These are phyloP conservation scores for Fusarium transvaalense DNA, from an alignment of 2,329 filamentous ascomycete species.

Conservation along the genomic window DNA sequence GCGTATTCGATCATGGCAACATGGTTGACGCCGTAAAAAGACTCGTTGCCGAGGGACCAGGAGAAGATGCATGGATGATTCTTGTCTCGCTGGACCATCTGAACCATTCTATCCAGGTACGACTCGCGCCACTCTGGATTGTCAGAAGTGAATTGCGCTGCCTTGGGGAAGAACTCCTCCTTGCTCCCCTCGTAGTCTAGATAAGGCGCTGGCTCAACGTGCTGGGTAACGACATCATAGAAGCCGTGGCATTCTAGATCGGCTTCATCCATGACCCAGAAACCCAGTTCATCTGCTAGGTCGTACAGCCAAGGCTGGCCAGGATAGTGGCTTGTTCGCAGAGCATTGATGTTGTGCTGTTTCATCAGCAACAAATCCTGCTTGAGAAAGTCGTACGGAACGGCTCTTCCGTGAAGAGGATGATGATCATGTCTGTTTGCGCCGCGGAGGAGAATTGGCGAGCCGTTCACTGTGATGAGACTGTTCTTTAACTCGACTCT, in stretches of 20 bases:
- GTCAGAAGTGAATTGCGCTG: slow-evolving; percentile 17
- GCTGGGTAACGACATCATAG: slow-evolving; percentile 20
- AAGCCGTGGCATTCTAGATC: slow-evolving; percentile 16
- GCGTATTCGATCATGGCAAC: slow-evolving; percentile 24
- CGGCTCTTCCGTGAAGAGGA: slow-evolving; percentile 9
- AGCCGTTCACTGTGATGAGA: slow-evolving; percentile 8
- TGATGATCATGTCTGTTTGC: slow-evolving; percentile 21
- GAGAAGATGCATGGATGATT: slow-evolving; percentile 23
- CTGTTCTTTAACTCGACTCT: slow-evolving; percentile 8
- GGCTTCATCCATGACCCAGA: slow-evolving; percentile 28
- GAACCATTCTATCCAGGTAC: slow-evolving; percentile 14
- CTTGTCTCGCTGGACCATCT: slow-evolving; percentile 22
- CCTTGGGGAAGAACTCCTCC: slow-evolving; percentile 22
- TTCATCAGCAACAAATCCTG: slow-evolving; percentile 22
- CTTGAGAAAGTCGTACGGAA: slow-evolving; percentile 17
- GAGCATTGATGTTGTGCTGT: slow-evolving; percentile 24
- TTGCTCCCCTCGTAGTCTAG: slow-evolving; percentile 23
- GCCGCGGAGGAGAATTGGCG: slow-evolving; percentile 1
- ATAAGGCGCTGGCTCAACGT: slow-evolving; percentile 12
- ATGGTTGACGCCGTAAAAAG: slow-evolving; percentile 14
- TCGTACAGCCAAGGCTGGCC: slow-evolving; percentile 17
- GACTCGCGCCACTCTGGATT: slow-evolving; percentile 7
- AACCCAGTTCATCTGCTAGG: slow-evolving; percentile 13
- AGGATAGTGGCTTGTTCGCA: slow-evolving; percentile 15
- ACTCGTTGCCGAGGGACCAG: slow-evolving; percentile 18